Evolutionary conservation across 805 yeast species (phyloP), one percentile per base, ranked within the genome.

Genomic region (Candida broadrunensis): DNA sequence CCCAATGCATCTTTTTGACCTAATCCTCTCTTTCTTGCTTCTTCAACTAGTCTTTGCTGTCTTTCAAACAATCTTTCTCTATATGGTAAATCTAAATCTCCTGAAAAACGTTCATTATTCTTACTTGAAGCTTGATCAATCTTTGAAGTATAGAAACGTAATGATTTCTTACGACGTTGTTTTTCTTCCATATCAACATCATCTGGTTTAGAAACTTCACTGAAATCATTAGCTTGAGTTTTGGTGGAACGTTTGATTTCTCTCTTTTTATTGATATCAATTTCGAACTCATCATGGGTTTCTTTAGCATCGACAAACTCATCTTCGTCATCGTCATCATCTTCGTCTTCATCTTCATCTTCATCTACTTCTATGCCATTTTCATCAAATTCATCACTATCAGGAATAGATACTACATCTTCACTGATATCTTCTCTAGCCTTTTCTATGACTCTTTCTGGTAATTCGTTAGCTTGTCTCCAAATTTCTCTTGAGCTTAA

Each of bases 141-240:
- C 65, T 91, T 90, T 43, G 98, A 87, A 1, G 99, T 93, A 74
- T 93, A 93, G 80, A 93, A 93, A 45, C 98, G 82, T 54, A 93
- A 77, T 2, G 95, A 77, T 57, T 79, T 80, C 70, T 83, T 85
- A 52, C 95, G 81, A 16, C 81, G 77, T 44, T 76, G 78, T 68
- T 90, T 91, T 43, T 89, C 98, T 55, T 88, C 95, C 34, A 77
- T 74, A 63, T 93, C 98, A 36, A 88, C 81, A 20, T 81, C 93
- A 37, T 86, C 95, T 33, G 86, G 75, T 2, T 51, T 45, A 25
- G 75, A 80, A 21, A 80, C 71, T 55, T 88, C 96, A n/a, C 79
- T 72, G 55, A 68, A 83, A 59, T 85, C 93, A 45, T 73, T 75
- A 5, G 32, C 38, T 3, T 38, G 40, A 5, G 33, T 18, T 2